These are phyloP conservation scores for Mycena citricolor DNA, from an alignment of 1,284 basidiomycete species.

Conservation along the genomic window DNA sequence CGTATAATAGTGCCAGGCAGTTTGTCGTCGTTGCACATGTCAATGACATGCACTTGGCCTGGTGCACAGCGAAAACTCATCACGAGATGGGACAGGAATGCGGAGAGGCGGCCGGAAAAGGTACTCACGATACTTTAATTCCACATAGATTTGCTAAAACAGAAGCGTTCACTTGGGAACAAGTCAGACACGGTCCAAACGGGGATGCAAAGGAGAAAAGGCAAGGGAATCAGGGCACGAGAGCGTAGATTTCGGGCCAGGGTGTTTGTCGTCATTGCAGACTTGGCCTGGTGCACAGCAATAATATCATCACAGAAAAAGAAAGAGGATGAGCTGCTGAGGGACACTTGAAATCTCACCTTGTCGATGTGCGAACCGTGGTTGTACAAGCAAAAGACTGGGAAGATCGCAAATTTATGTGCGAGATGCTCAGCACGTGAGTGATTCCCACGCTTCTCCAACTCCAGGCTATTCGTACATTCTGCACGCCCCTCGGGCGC, in stretches of 20 bases:
- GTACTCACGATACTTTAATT: constrained; percentile 25
- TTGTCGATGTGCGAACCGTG: constrained; percentile 1
- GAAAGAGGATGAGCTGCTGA: too few relatives aligned
- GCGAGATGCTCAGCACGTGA: too few relatives aligned
- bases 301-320: constrained; percentile 17
- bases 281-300: constrained; percentile 4
- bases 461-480: too few relatives aligned
- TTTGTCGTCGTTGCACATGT: constrained; percentile 42
- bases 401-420: too few relatives aligned
- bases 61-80: constrained; percentile 55
- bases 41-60: constrained; percentile 45
- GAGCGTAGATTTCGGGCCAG: not conserved
- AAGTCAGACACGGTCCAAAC: constrained; percentile 4
- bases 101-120: constrained; percentile 6
- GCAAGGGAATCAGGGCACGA: constrained; percentile 2
- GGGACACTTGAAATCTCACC: too few relatives aligned
- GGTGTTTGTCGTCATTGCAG: not conserved
- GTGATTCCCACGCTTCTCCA: too few relatives aligned
- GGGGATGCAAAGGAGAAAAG: not conserved
- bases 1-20: constrained; percentile 47
- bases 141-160: constrained; percentile 7
- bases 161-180: constrained; percentile 9
- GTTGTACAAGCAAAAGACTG: not conserved
- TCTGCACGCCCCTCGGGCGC: constrained; percentile 2
- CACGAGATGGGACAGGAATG: constrained; percentile 25